Evolutionary conservation across 2,329 filamentous ascomycete genomes (phyloP).

Genomic region (Neobulgaria alba): DNA sequence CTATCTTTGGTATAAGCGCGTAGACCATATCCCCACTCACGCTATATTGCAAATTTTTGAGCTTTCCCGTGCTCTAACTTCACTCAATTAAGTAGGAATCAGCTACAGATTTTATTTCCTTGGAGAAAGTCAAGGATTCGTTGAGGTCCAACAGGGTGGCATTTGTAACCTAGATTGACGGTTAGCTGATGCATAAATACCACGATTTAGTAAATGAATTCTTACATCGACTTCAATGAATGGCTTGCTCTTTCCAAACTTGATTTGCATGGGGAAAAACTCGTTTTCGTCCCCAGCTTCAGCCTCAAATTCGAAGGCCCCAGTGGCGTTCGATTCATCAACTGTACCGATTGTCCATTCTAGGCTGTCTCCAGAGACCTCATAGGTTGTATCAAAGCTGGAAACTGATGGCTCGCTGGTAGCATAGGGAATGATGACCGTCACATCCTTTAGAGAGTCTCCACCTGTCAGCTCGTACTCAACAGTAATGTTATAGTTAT

Average conservation of each 20-base stretch:
- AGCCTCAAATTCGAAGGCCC: conserved; percentile 93
- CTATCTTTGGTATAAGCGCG: too few relatives aligned
- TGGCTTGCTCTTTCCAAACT: conserved; percentile 77
- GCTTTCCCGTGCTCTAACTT: conserved; percentile 21
- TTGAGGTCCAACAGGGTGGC: conserved; percentile 66
- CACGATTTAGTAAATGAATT: conserved; percentile 23
- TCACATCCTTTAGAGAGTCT: conserved; percentile 73
- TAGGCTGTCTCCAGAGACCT: conserved; percentile 83
- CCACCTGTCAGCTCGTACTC: conserved; percentile 89
- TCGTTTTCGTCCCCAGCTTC: conserved; percentile 81
- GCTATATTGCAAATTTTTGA: conserved; percentile 20
- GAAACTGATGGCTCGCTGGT: conserved; percentile 80
- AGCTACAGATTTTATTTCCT: conserved; percentile 68
- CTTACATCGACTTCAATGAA: conserved; percentile 92
- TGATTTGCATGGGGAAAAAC: conserved; percentile 95
- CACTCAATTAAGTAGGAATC: conserved; percentile 73
- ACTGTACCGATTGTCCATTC: conserved; percentile 91
- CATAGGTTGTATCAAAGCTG: conserved; percentile 89
- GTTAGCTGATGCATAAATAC: conserved; percentile 2
- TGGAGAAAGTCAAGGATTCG: conserved; percentile 74
- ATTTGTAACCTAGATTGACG: conserved; percentile 47
- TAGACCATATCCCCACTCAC: conserved; percentile 10
- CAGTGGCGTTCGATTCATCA: conserved; percentile 71
- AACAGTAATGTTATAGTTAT: conserved; percentile 81
- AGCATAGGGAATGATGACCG: conserved; percentile 78